These are phyloP conservation scores for Venturia nashicola DNA, from an alignment of 2,329 filamentous ascomycete genomes.

Conservation along the genomic window DNA sequence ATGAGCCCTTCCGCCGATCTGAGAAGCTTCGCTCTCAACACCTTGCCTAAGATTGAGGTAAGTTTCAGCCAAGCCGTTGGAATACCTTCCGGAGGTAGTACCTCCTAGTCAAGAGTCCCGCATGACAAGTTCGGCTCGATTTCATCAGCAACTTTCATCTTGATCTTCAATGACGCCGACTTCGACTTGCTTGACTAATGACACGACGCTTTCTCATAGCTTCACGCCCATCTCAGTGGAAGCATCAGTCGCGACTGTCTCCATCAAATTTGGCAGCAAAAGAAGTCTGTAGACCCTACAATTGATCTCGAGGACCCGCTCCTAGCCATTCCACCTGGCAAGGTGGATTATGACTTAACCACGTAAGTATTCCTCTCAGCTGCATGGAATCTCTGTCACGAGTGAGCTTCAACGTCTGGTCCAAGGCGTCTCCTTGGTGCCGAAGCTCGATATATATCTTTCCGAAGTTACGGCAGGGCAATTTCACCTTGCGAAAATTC, in stretches of 20 bases:
- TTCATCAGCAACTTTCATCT: too few species aligned
- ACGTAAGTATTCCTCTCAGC: conserved; percentile 38
- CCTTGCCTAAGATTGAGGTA: conserved; percentile 12
- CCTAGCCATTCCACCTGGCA: conserved; percentile 54
- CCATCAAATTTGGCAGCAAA: conserved; percentile 59
- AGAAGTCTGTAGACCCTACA: conserved; percentile 37
- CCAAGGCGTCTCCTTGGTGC: neutral
- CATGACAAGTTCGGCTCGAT: neutral
- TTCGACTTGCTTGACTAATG: neutral
- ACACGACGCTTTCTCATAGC: conserved; percentile 30
- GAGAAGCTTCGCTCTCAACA: neutral
- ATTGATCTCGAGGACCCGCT: conserved; percentile 56
- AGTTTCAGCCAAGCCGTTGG: neutral
- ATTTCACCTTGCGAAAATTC: too few species aligned
- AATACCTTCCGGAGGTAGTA: too few species aligned
- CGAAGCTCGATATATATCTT: too few species aligned
- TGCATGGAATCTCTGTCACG: neutral
- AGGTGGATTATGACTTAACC: conserved; percentile 57
- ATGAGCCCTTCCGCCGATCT: neutral
- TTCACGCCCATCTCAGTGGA: conserved; percentile 71
- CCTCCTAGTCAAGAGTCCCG: too few species aligned
- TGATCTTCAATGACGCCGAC: neutral
- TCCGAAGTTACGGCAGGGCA: too few species aligned
- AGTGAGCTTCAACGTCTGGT: neutral
- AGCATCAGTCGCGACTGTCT: conserved; percentile 63